Evolutionary conservation across 139 green algal species (phyloP).

Genomic region (Haematococcus sp.): DNA sequence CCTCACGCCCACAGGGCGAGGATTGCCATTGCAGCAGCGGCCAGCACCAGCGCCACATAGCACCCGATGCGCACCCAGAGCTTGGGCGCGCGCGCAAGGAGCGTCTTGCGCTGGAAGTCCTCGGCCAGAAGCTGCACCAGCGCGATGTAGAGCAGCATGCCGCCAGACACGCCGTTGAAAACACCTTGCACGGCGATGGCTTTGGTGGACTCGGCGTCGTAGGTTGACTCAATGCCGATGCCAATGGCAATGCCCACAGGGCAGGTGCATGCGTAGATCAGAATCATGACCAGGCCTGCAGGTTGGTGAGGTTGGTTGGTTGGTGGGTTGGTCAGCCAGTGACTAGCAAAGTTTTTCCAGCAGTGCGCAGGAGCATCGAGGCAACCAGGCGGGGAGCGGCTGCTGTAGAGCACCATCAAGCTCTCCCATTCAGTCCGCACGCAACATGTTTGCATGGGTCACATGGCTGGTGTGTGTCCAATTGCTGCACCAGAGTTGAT

Average conservation of each 20-base stretch:
- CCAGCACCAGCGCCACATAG: slow-evolving; percentile 1
- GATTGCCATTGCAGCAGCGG: slow-evolving; percentile 3
- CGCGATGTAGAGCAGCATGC: slow-evolving; percentile 39
- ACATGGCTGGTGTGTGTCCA: too few relatives aligned
- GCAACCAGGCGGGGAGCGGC: too few relatives aligned
- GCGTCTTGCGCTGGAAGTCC: background rate
- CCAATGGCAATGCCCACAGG: slow-evolving; percentile 18
- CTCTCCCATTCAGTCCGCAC: too few relatives aligned
- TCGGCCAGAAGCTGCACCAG: slow-evolving; percentile 27
- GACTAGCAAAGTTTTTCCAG: too few relatives aligned
- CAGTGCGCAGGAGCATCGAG: too few relatives aligned
- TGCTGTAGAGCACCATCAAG: too few relatives aligned
- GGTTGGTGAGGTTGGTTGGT: background rate
- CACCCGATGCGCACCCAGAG: background rate
- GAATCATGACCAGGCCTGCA: slow-evolving; percentile 8
- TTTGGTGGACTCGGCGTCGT: background rate
- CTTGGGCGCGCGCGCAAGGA: background rate
- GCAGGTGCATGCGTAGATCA: slow-evolving; percentile 14
- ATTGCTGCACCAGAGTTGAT: too few relatives aligned
- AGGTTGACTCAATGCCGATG: slow-evolving; percentile 18
- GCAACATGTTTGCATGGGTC: too few relatives aligned
- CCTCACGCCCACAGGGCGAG: slow-evolving; percentile 15
- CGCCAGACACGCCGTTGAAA: slow-evolving; percentile 27
- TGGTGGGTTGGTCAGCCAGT: too few relatives aligned
- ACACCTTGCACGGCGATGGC: slow-evolving; percentile 15